phyloP scores from a whole-genome alignment of 768 basidiomycete species.

The Suillus weaverae region DNA sequence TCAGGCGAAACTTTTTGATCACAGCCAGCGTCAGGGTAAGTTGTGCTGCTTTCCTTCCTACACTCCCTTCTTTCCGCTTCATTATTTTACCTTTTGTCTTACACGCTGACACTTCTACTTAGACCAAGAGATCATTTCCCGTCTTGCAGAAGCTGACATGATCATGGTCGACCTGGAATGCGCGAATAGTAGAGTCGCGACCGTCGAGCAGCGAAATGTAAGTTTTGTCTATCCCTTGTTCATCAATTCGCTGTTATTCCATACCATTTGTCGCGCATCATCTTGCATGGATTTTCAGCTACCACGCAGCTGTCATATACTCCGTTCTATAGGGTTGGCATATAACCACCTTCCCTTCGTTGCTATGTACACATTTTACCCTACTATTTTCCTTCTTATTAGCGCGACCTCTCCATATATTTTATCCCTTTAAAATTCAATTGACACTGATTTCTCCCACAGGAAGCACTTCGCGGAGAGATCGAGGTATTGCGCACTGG shows the following conservation, averaged over 20 bases:
- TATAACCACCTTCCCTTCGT: neutral
- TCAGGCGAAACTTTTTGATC: slow-evolving; percentile 90
- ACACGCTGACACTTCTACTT: neutral
- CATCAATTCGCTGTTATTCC: neutral
- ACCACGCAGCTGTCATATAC: neutral
- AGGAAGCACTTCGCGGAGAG: slow-evolving; percentile 95
- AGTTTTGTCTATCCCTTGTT: slow-evolving; percentile 18
- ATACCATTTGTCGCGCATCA: neutral
- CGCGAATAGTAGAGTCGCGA: slow-evolving; percentile 91
- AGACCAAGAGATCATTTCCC: slow-evolving; percentile 92
- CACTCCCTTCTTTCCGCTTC: neutral
- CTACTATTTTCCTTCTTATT: neutral
- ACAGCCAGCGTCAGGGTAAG: slow-evolving; percentile 85
- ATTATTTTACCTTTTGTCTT: neutral
- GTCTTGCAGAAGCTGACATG: slow-evolving; percentile 93
- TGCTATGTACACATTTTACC: neutral
- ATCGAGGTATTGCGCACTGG: slow-evolving; percentile 89
- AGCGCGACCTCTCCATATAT: neutral
- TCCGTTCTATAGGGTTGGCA: neutral
- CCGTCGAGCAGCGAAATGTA: slow-evolving; percentile 92
- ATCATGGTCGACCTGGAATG: slow-evolving; percentile 91
- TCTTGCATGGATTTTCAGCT: neutral
- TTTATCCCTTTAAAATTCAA: neutral
- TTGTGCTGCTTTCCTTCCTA: neutral
- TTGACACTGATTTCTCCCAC: slow-evolving; percentile 5